A percentile compares a stretch with the other conserved stretches of the same genome.
Evolutionary conservation across 306 rosid species (phyloP).

Genomic region (Cucumis cinereus): DNA sequence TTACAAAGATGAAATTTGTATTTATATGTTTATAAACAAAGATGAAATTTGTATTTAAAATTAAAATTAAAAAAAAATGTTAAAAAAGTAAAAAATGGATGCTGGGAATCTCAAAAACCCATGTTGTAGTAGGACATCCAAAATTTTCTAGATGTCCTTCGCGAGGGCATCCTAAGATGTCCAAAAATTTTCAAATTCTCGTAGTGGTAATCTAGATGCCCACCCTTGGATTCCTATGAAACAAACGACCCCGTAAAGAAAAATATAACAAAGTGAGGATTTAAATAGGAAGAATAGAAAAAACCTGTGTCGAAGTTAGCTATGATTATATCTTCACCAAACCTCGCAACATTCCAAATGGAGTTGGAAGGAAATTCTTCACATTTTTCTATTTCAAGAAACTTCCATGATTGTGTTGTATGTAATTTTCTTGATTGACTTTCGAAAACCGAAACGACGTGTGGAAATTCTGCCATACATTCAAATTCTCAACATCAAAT

Average conservation of each 20-base stretch:
- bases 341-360: neutral
- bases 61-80: too few species aligned
- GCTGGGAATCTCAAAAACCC: too few species aligned
- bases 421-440: neutral
- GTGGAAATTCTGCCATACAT: neutral
- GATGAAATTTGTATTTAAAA: too few species aligned
- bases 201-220: too few species aligned
- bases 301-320: constrained; percentile 3
- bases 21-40: too few species aligned
- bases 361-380: neutral
- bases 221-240: too few species aligned
- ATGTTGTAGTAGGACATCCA: too few species aligned
- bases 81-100: too few species aligned
- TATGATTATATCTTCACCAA: neutral
- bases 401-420: neutral
- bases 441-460: neutral
- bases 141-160: too few species aligned
- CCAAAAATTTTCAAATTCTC: too few species aligned
- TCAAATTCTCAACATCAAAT: neutral
- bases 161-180: too few species aligned
- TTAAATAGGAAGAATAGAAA: neutral
- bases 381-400: neutral
- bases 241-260: neutral
- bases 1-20: too few species aligned
- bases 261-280: neutral